Evolutionary conservation across 73 alveolate genomes (phyloP), one percentile per base, ranked within the genome.

Genomic region (Uronychia binucleata): DNA sequence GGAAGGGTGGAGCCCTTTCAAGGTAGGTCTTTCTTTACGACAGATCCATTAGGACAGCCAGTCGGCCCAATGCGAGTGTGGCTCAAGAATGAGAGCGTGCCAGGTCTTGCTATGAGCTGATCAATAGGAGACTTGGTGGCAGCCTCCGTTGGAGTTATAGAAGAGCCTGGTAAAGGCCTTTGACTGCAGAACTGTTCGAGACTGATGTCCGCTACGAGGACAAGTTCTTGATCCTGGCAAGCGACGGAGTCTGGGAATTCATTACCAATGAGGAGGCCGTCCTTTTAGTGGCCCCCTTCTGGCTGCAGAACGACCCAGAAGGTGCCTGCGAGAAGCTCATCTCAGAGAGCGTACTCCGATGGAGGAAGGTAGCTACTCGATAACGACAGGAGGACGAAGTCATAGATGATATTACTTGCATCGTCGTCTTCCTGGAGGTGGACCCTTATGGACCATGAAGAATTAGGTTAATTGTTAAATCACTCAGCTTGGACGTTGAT

Each of bases 391-490:
- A 94, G 80, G 98, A 95, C 75, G 98, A 95, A 78, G 96, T 88
- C 67, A 90, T 96, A 28, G 99, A 96, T 93, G 99, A 96, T 88
- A 96, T 96, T 88, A 96, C 98, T 32, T 94, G 96, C 77, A 88
- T 96, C 75, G 98, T 96, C 14, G 80, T 90, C 5, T 83, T 83
- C 33, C 84, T 83, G 74, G 75, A 82, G 28, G 82, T 57, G 14
- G 58, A n/a, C n/a, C n/a, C n/a, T n/a, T n/a, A n/a, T n/a, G n/a
- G n/a, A n/a, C n/a, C n/a, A n/a, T n/a, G n/a, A 27, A 58, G n/a
- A n/a, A n/a, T n/a, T n/a, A n/a, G n/a, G n/a, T n/a, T n/a, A n/a
- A n/a, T n/a, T n/a, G n/a, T n/a, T n/a, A n/a, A n/a, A n/a, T n/a
- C n/a, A n/a, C n/a, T n/a, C n/a, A n/a, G n/a, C n/a, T n/a, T n/a